These are phyloP conservation scores for Dendrothele bispora DNA, from an alignment of 768 basidiomycete species.

Conservation along the genomic window DNA sequence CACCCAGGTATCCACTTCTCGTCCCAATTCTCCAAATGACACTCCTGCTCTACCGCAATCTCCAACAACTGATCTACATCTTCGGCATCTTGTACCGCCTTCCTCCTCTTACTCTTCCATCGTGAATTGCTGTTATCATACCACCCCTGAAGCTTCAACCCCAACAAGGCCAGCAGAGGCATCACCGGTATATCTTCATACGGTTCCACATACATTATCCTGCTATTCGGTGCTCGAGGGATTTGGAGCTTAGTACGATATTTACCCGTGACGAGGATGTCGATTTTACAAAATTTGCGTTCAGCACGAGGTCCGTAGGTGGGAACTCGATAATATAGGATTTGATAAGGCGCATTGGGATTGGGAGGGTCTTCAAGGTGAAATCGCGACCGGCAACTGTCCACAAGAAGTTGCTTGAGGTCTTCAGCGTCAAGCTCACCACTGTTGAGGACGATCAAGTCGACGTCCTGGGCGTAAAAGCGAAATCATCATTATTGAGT, in stretches of 20 bases:
- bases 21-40: neutral
- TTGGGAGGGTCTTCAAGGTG: no score
- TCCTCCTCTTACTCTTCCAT: slow-evolving; percentile 21
- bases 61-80: slow-evolving; percentile 25
- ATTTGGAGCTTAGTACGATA: slow-evolving; percentile 18
- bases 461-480: no score
- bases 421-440: no score
- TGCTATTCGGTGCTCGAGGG: slow-evolving; percentile 16
- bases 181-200: slow-evolving; percentile 22
- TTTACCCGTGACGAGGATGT: slow-evolving; percentile 29
- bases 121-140: slow-evolving; percentile 19
- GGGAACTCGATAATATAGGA: no score
- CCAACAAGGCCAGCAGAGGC: slow-evolving; percentile 27
- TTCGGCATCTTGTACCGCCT: slow-evolving; percentile 23
- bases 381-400: no score
- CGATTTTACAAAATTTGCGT: slow-evolving; percentile 30
- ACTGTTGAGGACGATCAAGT: no score
- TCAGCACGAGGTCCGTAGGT: no score
- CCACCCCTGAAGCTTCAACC: slow-evolving; percentile 33
- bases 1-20: slow-evolving; percentile 12
- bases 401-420: no score
- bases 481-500: no score
- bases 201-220: slow-evolving; percentile 3
- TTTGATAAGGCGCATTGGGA: no score
- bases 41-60: slow-evolving; percentile 14